Conservation (phyloP, 106 monocot species). For the Narthecium ossifragum region DNA sequence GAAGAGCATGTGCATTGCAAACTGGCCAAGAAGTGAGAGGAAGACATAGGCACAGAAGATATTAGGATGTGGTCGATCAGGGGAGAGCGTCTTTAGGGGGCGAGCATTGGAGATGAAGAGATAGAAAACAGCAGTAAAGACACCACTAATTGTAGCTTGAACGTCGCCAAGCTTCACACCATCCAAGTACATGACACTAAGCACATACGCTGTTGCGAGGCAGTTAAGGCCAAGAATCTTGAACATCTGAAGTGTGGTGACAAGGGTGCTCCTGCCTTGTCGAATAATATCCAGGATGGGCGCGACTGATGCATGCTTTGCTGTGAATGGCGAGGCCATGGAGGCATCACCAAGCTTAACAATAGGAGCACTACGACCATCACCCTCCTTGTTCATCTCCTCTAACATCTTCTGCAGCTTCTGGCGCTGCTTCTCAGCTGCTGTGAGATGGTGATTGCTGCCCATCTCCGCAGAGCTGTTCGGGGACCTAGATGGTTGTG, state of each 20-base stretch:
- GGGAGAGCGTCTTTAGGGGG: conserved; percentile 74
- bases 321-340: conserved; percentile 99
- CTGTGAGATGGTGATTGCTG: conserved; percentile 54
- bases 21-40: conserved; percentile 89
- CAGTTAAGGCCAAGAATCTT: conserved; percentile 99
- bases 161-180: conserved; percentile 97
- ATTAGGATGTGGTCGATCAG: conserved; percentile 75
- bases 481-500: conserved; percentile 7
- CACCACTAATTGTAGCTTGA: conserved; percentile 92
- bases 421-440: conserved; percentile 75
- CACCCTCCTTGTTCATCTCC: conserved; percentile 90
- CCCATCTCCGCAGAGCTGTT: conserved; percentile 19
- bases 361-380: conserved; percentile 60
- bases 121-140: conserved; percentile 97
- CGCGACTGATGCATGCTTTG: conserved; percentile 88
- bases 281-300: conserved; percentile 97
- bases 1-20: conserved; percentile 86
- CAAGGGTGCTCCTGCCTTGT: conserved; percentile 93
- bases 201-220: conserved; percentile 94
- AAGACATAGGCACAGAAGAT: conserved; percentile 94
- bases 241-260: conserved; percentile 99
- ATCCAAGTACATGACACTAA: conserved; percentile 98
- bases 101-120: conserved; percentile 98
- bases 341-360: conserved; percentile 99
- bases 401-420: conserved; percentile 78